Evolutionary conservation across 1,139 yeast species (phyloP), one percentile per base, ranked within the genome.

Genomic region (Taphrina betulina): DNA sequence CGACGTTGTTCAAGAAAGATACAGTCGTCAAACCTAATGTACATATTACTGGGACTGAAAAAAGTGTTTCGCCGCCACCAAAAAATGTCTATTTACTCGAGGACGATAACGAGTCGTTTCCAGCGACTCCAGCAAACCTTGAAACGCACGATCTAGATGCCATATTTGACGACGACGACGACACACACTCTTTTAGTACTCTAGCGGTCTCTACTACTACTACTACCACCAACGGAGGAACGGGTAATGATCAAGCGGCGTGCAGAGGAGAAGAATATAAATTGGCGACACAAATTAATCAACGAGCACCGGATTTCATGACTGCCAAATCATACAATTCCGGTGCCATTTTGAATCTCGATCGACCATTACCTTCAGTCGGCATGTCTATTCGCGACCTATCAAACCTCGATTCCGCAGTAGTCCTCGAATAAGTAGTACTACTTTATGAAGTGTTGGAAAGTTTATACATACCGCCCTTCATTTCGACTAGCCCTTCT

Each of bases 301-400:
- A 19, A 14, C 54, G 54, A 20, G 54, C 54, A 24, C 54, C 54
- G 2, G 54, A 50, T 17, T 50, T 50, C 34, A 50, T 50, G 54
- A 40, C 54, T 33, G 54, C 54, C 29, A 50, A 50, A 41, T 50
- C 54, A 10, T 40, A 20, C 17, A 28, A 50, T 19, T 22, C 37
- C 14, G 54, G 54, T 12, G 54, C 54, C 3, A 40, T 17, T 5
- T 26, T 50, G 10, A 38, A 42, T 23, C 14, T 50, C 17, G 54
- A 50, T 37, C 33, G 28, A 16, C 54, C 54, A 20, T 29, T 50
- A 8, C 46, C 45, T 26, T 45, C 46, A 10, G 33, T 50, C 3
- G 54, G 54, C 0, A 40, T 50, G 54, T 31, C 41, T 24, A 46
- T 46, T 5, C 54, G 54, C 5, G 54, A 52, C 7, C n/a, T 52